phyloP scores from a whole-genome alignment of 163 green algal species.

The Scenedesmus sp. region DNA sequence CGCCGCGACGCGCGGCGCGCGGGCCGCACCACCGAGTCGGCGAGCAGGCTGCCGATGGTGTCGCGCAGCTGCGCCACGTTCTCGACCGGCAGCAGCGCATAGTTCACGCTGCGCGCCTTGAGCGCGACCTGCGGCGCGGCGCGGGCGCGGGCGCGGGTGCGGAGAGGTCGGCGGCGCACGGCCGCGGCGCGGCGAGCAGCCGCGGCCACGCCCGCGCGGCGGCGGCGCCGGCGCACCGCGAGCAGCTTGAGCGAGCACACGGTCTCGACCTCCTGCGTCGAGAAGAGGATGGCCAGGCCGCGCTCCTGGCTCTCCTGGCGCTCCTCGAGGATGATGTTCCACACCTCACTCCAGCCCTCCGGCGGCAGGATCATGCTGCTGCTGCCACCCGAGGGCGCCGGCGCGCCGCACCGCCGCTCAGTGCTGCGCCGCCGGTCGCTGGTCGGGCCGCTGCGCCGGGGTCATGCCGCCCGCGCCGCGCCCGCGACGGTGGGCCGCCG shows the following conservation, averaged over 20 bases:
- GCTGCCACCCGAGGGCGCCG: not conserved
- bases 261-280: constrained; percentile 42
- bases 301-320: constrained; percentile 18
- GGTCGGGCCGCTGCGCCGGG: too few species aligned
- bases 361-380: constrained; percentile 2
- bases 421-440: too few species aligned
- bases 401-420: too few species aligned
- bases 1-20: not conserved
- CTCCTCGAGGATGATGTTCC: constrained; percentile 29
- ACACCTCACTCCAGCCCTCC: not conserved
- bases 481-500: too few species aligned
- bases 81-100: constrained; percentile 1
- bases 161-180: too few species aligned
- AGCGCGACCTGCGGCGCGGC: not conserved
- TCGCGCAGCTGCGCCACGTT: not conserved
- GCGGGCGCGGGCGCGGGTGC: too few species aligned
- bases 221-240: constrained; percentile 21
- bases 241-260: constrained; percentile 37
- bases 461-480: too few species aligned
- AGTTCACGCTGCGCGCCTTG: not conserved
- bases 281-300: constrained; percentile 19
- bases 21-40: constrained; percentile 4
- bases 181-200: too few species aligned
- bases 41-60: constrained; percentile 2
- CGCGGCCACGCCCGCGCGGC: too few species aligned